These are phyloP conservation scores for Rostrohypoxylon terebratum DNA, from an alignment of 495 filamentous ascomycete genomes.

Conservation along the genomic window DNA sequence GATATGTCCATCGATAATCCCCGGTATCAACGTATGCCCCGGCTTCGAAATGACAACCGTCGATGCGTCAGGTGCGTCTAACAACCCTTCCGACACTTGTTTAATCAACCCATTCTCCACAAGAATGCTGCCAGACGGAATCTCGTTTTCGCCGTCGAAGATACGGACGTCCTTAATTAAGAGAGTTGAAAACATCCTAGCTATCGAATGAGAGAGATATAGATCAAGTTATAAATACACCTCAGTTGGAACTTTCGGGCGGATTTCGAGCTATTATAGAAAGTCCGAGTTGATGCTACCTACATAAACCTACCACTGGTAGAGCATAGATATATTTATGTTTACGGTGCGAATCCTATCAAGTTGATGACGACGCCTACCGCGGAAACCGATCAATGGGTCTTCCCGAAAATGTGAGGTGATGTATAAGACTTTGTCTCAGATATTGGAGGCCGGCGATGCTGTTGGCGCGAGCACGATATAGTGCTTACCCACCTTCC, in stretches of 20 bases:
- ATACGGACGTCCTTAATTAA: slow-evolving; percentile 31
- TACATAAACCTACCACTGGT: not conserved
- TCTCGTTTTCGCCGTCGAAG: slow-evolving; percentile 34
- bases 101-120: slow-evolving; percentile 35
- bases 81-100: slow-evolving; percentile 6
- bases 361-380: not conserved
- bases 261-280: not conserved
- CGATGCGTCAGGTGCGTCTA: not conserved
- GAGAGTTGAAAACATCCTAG: slow-evolving; percentile 4
- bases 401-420: not conserved
- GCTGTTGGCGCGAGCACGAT: not conserved
- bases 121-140: slow-evolving; percentile 29
- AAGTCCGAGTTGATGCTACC: too few relatives aligned
- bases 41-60: slow-evolving; percentile 26
- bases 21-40: slow-evolving; percentile 33
- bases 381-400: not conserved
- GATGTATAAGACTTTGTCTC: not conserved
- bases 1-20: slow-evolving; percentile 36
- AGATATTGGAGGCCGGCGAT: not conserved
- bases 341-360: not conserved
- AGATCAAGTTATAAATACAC: not conserved
- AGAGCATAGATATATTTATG: not conserved
- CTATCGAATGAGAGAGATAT: not conserved
- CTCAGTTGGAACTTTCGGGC: not conserved
- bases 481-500: not conserved